Conservation (phyloP, 2,329 filamentous ascomycete species). For the Blastomyces silverae region DNA sequence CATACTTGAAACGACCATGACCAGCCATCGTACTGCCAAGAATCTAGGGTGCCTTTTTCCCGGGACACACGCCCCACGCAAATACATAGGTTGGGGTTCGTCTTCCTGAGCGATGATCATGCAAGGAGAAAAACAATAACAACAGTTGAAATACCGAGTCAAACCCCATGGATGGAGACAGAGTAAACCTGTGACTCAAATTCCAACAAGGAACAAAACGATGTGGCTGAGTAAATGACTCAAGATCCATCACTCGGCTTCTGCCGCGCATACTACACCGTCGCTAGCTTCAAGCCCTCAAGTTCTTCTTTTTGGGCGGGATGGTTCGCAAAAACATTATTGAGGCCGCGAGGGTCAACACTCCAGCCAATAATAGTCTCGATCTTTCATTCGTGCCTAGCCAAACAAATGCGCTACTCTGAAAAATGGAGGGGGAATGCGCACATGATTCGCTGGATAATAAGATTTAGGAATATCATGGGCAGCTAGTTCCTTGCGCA, state of each 20-base stretch:
- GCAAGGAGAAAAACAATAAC: background rate
- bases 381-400: background rate
- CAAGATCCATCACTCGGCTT: background rate
- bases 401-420: background rate
- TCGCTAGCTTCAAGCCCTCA: background rate
- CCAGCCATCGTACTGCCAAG: background rate
- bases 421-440: background rate
- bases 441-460: background rate
- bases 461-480: no score
- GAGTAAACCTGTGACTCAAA: background rate
- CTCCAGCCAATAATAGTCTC: background rate
- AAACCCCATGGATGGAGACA: background rate
- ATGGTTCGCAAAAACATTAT: background rate
- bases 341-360: background rate
- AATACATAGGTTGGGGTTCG: background rate
- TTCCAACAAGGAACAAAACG: background rate
- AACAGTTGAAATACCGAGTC: background rate
- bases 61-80: background rate
- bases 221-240: background rate
- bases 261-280: background rate
- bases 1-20: background rate
- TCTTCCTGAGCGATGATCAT: background rate
- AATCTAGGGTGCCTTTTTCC: background rate
- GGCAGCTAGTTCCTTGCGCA: background rate
- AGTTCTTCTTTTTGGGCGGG: conserved; percentile 5